Evolutionary conservation across 2,329 filamentous ascomycete species (phyloP).

Genomic region (Hortaea werneckii): DNA sequence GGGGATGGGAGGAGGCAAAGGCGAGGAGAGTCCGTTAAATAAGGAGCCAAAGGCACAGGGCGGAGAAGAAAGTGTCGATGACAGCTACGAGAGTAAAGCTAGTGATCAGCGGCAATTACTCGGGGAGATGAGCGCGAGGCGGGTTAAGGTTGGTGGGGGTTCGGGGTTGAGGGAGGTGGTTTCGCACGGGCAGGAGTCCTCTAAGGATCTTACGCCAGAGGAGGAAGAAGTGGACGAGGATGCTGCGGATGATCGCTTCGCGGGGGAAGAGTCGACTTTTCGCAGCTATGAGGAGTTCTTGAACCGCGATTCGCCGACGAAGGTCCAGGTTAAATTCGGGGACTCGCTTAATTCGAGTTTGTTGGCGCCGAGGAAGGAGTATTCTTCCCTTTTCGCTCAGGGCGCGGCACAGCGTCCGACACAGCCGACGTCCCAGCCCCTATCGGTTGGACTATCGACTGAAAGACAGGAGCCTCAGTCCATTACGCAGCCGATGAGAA

Average conservation of each 20-base stretch:
- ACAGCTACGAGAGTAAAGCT: conserved; percentile 17
- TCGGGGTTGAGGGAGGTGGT: conserved; percentile 1
- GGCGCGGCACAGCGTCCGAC: too few species aligned
- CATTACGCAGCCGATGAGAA: too few species aligned
- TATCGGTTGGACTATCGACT: too few species aligned
- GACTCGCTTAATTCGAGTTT: conserved; percentile 15
- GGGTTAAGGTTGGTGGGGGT: conserved; percentile 3
- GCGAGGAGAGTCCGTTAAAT: not conserved
- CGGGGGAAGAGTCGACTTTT: conserved; percentile 1
- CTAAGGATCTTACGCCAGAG: not conserved
- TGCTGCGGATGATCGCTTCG: conserved; percentile 4
- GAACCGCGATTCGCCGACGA: conserved; percentile 26
- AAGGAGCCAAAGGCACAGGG: not conserved
- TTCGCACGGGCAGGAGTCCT: not conserved
- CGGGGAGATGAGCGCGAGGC: conserved; percentile 9
- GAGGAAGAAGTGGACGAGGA: conserved; percentile 3
- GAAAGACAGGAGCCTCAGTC: too few species aligned
- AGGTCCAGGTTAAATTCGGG: conserved; percentile 27
- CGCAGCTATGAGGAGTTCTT: conserved; percentile 27
- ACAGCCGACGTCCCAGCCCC: too few species aligned
- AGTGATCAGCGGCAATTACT: conserved; percentile 22
- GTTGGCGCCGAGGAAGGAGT: conserved; percentile 8
- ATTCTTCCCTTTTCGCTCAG: conserved; percentile 17
- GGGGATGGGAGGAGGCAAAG: conserved; percentile 10
- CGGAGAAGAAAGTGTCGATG: conserved; percentile 1